Base-by-base conservation (phyloP, 805 yeast species). In the Wickerhamomyces strasburgensis region DNA sequence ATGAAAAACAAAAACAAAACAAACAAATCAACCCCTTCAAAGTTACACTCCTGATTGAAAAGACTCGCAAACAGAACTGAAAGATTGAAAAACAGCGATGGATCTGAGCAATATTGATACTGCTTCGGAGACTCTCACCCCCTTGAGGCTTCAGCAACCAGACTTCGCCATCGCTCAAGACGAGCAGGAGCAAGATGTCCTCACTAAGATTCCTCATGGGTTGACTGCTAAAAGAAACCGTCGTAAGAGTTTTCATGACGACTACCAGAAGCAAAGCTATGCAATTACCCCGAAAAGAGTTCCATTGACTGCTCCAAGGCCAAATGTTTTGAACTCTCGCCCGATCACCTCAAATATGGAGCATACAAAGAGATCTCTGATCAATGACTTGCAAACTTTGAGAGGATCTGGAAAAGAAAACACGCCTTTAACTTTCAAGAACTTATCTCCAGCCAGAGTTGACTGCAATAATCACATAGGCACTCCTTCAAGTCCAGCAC, bases 191-290 rank as follows among this genome's bases (percentile, higher is more conserved):
- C 42, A 35, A 11, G 45, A 41, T 10, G 40, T 35, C 8, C 14
- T 54, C 17, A 52, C 51, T 17, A 62, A 55, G 44, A 63, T 66
- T 34, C 73, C 75, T 2, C 78, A 73, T 48, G 78, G 78, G 0
- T 50, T 73, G 26, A 51, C 57, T 8, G 55, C 55, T 2, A 55
- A 55, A 39, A 46, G 43, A 36, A 50, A 48, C 29, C 59, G 59
- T 37, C 59, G 59, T 32, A 49, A 46, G 37, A 52, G 54, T 29
- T 48, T 41, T 31, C 51, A 47, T 31, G 37, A 42, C 17, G 42
- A 28, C 16, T 11, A 27, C 10, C 3, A 27, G 19, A 21, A 16
- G 21, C 13, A 16, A 3, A 6, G n/a, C 3, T 44, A 46, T 21
- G 33, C 39, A n/a, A 9, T 43, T 8, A 46, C 46, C 15, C 55